Evolutionary conservation across 345 rosid species (phyloP), one percentile per base, ranked within the genome.

Genomic region (Toxicodendron radicans): DNA sequence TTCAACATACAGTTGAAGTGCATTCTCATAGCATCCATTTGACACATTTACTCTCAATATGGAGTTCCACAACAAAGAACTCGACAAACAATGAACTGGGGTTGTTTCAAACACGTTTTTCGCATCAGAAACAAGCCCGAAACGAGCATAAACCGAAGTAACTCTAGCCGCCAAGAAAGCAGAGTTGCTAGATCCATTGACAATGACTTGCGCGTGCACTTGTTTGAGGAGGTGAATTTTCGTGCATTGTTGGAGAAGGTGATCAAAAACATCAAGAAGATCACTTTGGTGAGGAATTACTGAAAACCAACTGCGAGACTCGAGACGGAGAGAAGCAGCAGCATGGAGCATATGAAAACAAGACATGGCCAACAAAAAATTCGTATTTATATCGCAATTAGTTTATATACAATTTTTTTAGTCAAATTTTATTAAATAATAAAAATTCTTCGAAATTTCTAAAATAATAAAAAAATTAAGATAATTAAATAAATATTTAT

Each of bases 141-240:
- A 83, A 20, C 84, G 81, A 51, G 86, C 74, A 74, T 89, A 92
- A 17, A 73, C 74, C 16, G 91, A 83, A 10, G 89, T 67, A 27
- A 88, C 7, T 60, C 86, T 81, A n/a, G 91, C 85, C n/a, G 83
- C 83, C 86, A 89, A 45, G 85, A 90, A 87, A 24, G 82, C 88
- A 10, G 87, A 83, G 43, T 68, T 9, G 76, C 53, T 12, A 3
- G 66, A 23, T 49, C 83, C 85, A 2, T 83, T 77, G 75, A 81
- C 17, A 57, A 83, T 69, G 71, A 80, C 35, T 70, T 78, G 87
- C 20, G 86, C 64, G 38, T 87, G 92, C 30, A 85, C 66, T 80
- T 88, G 87, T 3, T 62, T 69, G 75, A 84, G 78, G 23, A 80
- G 89, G 0, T 66, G 74, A 70, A 76, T 14, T 21, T 81, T 74